Conservation (phyloP, 2,329 filamentous ascomycete genomes). For the Paecilomyces sp. region DNA sequence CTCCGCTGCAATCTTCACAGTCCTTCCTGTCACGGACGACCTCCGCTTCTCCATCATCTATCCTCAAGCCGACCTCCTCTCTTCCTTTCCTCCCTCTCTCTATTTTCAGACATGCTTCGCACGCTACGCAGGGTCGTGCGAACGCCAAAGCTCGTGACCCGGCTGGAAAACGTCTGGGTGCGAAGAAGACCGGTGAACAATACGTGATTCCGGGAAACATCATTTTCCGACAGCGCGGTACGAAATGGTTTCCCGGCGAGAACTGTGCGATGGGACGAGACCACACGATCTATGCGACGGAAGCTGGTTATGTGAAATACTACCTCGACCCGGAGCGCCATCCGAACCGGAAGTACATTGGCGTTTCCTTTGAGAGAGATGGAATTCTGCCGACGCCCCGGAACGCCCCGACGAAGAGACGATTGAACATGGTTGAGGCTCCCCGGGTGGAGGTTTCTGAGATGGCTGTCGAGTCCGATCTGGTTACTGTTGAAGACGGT, state of each 20-base stretch:
- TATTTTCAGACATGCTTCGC: conserved; percentile 54
- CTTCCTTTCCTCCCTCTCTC: conserved; percentile 30
- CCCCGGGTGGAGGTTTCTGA: conserved; percentile 16
- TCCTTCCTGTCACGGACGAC: conserved; percentile 21
- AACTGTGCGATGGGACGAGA: conserved; percentile 93
- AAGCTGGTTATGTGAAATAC: conserved; percentile 89
- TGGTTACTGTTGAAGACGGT: conserved; percentile 16
- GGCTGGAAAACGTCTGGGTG: conserved; percentile 80
- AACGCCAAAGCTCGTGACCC: conserved; percentile 62
- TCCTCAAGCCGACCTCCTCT: conserved; percentile 21
- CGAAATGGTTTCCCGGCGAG: conserved; percentile 89
- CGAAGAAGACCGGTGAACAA: conserved; percentile 88
- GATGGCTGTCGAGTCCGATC: conserved; percentile 6
- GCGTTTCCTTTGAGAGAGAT: conserved; percentile 76
- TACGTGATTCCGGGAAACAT: conserved; percentile 95
- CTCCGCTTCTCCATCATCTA: conserved; percentile 14
- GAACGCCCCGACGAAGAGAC: conserved; percentile 66
- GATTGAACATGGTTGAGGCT: conserved; percentile 64
- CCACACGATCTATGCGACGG: conserved; percentile 86
- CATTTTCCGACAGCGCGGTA: conserved; percentile 93
- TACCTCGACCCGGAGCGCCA: conserved; percentile 81
- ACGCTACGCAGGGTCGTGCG: conserved; percentile 59
- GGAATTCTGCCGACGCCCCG: conserved; percentile 70
- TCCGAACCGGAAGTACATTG: conserved; percentile 88
- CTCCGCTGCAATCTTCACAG: conserved; percentile 17